Evolutionary conservation across 148 eudicot genomes (phyloP).

Genomic region (Tetragonia tetragonoides): DNA sequence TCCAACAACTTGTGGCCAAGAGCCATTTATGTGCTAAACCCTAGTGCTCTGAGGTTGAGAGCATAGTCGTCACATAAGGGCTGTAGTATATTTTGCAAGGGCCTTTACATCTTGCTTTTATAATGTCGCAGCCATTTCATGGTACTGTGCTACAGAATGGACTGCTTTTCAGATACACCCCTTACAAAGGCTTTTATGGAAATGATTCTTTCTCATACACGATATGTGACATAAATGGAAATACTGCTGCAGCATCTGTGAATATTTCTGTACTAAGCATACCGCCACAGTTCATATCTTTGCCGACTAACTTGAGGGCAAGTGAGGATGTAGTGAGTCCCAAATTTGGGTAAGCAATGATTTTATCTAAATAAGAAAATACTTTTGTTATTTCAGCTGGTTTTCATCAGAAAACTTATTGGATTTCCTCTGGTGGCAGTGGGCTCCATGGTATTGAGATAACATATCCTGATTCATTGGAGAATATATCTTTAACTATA

Average conservation of each 20-base stretch:
- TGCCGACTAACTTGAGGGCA: slow-evolving; percentile 61
- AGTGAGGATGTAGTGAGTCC: slow-evolving; percentile 72
- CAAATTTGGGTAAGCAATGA: slow-evolving; percentile 55
- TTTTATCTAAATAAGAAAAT: slow-evolving; percentile 1
- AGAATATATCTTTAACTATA: slow-evolving; percentile 61
- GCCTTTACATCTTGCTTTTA: neutral
- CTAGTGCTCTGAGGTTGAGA: neutral
- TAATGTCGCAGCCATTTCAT: slow-evolving; percentile 63
- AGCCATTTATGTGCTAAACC: neutral
- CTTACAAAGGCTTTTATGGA: slow-evolving; percentile 78
- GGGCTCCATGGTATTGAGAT: slow-evolving; percentile 74
- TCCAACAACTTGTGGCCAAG: neutral
- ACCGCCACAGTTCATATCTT: slow-evolving; percentile 85
- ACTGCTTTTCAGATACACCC: slow-evolving; percentile 70
- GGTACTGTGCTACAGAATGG: slow-evolving; percentile 74
- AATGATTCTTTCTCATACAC: slow-evolving; percentile 73
- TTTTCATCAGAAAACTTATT: slow-evolving; percentile 10
- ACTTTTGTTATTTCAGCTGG: neutral
- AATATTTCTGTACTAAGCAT: slow-evolving; percentile 55
- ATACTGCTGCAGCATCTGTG: slow-evolving; percentile 60
- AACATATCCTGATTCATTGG: slow-evolving; percentile 55
- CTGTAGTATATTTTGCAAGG: neutral
- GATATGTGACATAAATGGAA: slow-evolving; percentile 55
- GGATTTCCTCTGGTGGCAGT: slow-evolving; percentile 35
- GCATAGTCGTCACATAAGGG: neutral